These are phyloP conservation scores for Platanthera zijinensis DNA, from an alignment of 106 monocot species.

Conservation along the genomic window DNA sequence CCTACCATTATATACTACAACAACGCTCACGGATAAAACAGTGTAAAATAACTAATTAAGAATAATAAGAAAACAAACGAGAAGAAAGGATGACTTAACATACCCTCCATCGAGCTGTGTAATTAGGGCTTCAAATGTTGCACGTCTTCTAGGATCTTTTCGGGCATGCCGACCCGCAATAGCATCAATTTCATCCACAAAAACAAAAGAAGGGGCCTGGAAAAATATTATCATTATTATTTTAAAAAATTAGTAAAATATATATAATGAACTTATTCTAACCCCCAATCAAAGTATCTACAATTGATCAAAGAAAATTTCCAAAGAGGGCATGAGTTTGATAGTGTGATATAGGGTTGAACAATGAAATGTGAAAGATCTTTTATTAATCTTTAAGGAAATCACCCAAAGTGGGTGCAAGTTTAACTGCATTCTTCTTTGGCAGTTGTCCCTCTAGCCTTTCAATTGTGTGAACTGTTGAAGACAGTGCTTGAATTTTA, in stretches of 20 bases:
- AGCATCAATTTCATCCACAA: slow-evolving; percentile 92
- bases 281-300: no score
- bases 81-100: background rate
- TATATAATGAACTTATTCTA: no score
- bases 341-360: background rate
- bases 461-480: background rate
- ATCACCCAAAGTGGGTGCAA: background rate
- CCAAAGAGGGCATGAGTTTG: background rate
- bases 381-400: background rate
- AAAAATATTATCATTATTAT: background rate
- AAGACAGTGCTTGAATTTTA: background rate
- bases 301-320: background rate
- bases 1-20: background rate
- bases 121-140: slow-evolving; percentile 78
- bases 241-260: no score
- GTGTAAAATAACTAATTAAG: background rate
- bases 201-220: slow-evolving; percentile 85
- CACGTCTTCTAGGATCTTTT: slow-evolving; percentile 67
- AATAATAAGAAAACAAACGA: background rate
- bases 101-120: slow-evolving; percentile 92
- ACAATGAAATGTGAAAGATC: background rate
- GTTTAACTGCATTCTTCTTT: background rate
- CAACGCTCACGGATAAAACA: background rate
- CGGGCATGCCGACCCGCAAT: slow-evolving; percentile 87
- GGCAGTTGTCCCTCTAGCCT: background rate